phyloP scores from a whole-genome alignment of 2,329 filamentous ascomycete genomes.

The Graphilbum ipis-grandicollis region DNA sequence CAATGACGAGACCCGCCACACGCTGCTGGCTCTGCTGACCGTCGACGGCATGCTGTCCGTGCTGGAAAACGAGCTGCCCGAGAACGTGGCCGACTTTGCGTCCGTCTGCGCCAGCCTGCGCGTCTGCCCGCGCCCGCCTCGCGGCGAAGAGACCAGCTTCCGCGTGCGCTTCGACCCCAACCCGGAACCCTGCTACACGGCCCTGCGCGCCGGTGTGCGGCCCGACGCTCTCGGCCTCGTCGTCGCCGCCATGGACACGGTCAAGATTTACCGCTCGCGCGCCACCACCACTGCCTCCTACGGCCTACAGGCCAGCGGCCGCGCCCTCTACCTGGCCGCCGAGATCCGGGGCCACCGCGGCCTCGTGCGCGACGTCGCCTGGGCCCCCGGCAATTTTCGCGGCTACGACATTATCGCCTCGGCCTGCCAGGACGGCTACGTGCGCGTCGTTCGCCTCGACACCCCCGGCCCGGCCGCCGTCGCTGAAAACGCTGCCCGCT shows the following conservation, averaged over 20 bases:
- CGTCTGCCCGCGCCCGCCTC: slow-evolving; percentile 50
- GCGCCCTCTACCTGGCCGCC: slow-evolving; percentile 72
- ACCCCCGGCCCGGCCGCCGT: slow-evolving; percentile 31
- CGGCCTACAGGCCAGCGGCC: slow-evolving; percentile 37
- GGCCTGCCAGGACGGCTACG: slow-evolving; percentile 78
- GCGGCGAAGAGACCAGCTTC: slow-evolving; percentile 79
- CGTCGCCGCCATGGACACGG: slow-evolving; percentile 69
- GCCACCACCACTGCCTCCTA: slow-evolving; percentile 35
- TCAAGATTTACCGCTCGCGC: slow-evolving; percentile 66
- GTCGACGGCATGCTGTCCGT: slow-evolving; percentile 59
- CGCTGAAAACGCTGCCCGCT: slow-evolving; percentile 17
- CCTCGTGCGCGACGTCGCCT: slow-evolving; percentile 74
- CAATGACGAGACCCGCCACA: slow-evolving; percentile 63
- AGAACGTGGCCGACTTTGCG: slow-evolving; percentile 61
- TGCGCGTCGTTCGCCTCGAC: slow-evolving; percentile 73
- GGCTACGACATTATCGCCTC: slow-evolving; percentile 85
- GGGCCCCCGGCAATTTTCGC: slow-evolving; percentile 80
- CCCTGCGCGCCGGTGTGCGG: slow-evolving; percentile 65
- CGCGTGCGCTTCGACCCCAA: slow-evolving; percentile 79
- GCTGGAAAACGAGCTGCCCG: slow-evolving; percentile 72
- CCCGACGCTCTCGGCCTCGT: slow-evolving; percentile 64
- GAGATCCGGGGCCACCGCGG: slow-evolving; percentile 57
- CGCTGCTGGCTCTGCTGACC: slow-evolving; percentile 70
- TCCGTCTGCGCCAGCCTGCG: slow-evolving; percentile 64
- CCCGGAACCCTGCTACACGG: slow-evolving; percentile 59